Base-by-base conservation (phyloP, 257 asterid species). In the Solanum bulbocastanum region DNA sequence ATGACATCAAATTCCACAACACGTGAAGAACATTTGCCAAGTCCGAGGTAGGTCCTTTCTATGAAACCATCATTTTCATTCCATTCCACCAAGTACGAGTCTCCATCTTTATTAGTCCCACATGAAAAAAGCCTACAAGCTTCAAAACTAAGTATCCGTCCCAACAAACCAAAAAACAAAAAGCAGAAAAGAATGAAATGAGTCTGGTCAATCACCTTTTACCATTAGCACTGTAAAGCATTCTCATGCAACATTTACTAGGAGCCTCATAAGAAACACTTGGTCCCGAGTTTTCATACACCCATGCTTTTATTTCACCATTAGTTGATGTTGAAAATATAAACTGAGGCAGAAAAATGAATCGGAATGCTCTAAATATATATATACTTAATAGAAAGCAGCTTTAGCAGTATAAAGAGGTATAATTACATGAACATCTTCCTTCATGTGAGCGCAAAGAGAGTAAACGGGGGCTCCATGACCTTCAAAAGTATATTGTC, bases 241-340 rank as follows among this genome's bases (percentile, higher is more conserved):
- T 94, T 91, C 92, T 94, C 93, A 88, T 89, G 87, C 91, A 89
- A 89, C 92, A 93, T 36, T 83, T 84, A 83, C 93, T 94, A 35
- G 97, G 97, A 69, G 95, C 91, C 87, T 90, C 83, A 30, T 90
- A 93, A 16, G 90, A 87, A 44, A 92, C 86, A 89, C 91, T 88
- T 32, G 94, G 88, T 40, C 94, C 96, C 13, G 40, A 14, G 86
- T 88, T 76, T 82, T 93, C 95, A 84, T 87, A 95, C 33, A 94
- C 39, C 98, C 98, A 95, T 72, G 92, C 93, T 91, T 92, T 94
- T 85, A 95, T 94, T 93, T 94, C 96, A 86, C 98, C 98, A 88
- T 88, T 92, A 52, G 87, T 91, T 49, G 98, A 91, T 84, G 94
- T 85, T 76, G 98, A 95, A 88, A 93, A 88, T 35, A 95, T 37